Conservation (phyloP, 495 filamentous ascomycete genomes). For the Penicillium nucicola region DNA sequence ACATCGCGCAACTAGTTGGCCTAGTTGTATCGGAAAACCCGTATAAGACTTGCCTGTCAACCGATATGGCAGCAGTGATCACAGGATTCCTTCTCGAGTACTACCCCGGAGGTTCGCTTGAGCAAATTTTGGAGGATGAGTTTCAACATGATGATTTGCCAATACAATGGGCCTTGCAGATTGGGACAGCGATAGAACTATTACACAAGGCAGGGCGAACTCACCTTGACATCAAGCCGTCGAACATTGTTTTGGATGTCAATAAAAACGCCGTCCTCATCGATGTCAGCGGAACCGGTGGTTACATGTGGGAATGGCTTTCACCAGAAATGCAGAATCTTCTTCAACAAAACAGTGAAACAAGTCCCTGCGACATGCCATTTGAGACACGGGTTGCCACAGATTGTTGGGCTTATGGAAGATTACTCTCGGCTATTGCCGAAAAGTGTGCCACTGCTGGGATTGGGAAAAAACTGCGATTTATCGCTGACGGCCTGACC, state of each 20-base stretch:
- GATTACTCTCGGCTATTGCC: slow-evolving; percentile 13
- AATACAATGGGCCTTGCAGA: slow-evolving; percentile 14
- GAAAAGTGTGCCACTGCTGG: slow-evolving; percentile 5
- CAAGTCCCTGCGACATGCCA: slow-evolving; percentile 1
- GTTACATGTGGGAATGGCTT: slow-evolving; percentile 19
- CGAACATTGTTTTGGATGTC: slow-evolving; percentile 20
- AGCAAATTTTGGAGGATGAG: slow-evolving; percentile 3
- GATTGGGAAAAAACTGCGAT: slow-evolving; percentile 3
- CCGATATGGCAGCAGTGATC: slow-evolving; percentile 3
- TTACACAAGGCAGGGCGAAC: slow-evolving; percentile 7
- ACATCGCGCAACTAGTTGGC: slow-evolving; percentile 14
- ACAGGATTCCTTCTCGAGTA: slow-evolving; percentile 20
- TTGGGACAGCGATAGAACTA: slow-evolving; percentile 6
- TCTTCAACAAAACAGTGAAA: slow-evolving; percentile 6
- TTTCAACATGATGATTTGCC: slow-evolving; percentile 3
- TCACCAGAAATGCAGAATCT: slow-evolving; percentile 12
- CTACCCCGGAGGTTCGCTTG: slow-evolving; percentile 14
- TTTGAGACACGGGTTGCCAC: slow-evolving; percentile 10
- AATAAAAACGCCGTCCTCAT: slow-evolving; percentile 17
- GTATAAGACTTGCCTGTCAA: slow-evolving; percentile 9
- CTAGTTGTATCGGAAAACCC: slow-evolving; percentile 16
- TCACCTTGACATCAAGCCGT: slow-evolving; percentile 23
- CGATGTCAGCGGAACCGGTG: slow-evolving; percentile 16
- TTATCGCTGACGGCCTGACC: slow-evolving; percentile 7
- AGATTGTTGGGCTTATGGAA: slow-evolving; percentile 20